phyloP scores from a whole-genome alignment of 495 filamentous ascomycete genomes.

The Extremus antarcticus region DNA sequence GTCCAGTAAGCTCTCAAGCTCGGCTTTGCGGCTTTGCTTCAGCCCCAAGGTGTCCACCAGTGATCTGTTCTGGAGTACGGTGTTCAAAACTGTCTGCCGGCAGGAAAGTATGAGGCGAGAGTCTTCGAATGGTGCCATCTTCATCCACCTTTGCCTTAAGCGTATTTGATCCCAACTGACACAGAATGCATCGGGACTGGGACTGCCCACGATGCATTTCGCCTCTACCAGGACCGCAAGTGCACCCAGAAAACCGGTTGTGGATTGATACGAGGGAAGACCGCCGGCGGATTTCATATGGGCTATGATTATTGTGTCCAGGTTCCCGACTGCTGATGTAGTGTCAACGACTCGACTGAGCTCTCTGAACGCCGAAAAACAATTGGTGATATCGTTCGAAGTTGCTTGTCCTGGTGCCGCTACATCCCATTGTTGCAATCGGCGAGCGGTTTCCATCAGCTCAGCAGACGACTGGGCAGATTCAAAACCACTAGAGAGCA shows the following conservation, averaged over 20 bases:
- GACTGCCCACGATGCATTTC: slow-evolving; percentile 58
- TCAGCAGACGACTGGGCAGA: slow-evolving; percentile 40
- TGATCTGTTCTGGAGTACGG: slow-evolving; percentile 54
- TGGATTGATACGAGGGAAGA: background rate
- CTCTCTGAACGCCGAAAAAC: slow-evolving; percentile 71
- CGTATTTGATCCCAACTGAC: slow-evolving; percentile 52
- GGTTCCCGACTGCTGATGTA: slow-evolving; percentile 35
- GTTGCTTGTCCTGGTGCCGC: slow-evolving; percentile 50
- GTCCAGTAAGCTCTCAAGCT: slow-evolving; percentile 60
- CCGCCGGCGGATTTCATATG: background rate
- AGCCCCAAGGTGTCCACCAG: slow-evolving; percentile 50
- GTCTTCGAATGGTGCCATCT: slow-evolving; percentile 56
- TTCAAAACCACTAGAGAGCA: slow-evolving; percentile 50
- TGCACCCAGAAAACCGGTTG: slow-evolving; percentile 39
- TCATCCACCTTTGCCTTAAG: slow-evolving; percentile 60
- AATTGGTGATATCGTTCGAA: slow-evolving; percentile 50
- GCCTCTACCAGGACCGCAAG: slow-evolving; percentile 73
- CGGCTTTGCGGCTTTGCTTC: slow-evolving; percentile 55
- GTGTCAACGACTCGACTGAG: slow-evolving; percentile 57
- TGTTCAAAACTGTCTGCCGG: slow-evolving; percentile 70
- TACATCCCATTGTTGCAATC: slow-evolving; percentile 87
- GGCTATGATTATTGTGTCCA: slow-evolving; percentile 37
- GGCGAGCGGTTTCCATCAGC: slow-evolving; percentile 70
- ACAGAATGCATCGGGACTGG: slow-evolving; percentile 48
- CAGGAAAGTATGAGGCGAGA: slow-evolving; percentile 70